Conservation (phyloP, 2,329 filamentous ascomycete species). For the Phoma sp. region DNA sequence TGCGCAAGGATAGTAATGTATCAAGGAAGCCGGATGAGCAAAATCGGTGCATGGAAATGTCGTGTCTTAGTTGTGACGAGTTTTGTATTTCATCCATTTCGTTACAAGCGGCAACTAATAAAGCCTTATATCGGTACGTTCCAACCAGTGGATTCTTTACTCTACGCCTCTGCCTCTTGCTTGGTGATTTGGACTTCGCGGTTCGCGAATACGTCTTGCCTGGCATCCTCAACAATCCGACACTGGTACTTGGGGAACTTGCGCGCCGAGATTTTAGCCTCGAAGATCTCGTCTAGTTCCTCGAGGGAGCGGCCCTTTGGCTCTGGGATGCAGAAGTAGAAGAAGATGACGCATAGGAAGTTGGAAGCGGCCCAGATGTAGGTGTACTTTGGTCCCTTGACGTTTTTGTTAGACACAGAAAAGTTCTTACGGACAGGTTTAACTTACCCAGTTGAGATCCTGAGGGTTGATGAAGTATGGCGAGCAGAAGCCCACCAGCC, state of each 20-base stretch:
- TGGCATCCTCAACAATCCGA: slow-evolving; percentile 30
- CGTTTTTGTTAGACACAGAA: neutral
- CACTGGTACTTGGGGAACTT: slow-evolving; percentile 32
- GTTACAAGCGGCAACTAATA: no score
- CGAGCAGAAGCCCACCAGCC: slow-evolving; percentile 46
- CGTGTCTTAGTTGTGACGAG: no score
- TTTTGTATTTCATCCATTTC: no score
- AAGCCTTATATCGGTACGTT: no score
- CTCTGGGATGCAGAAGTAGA: slow-evolving; percentile 66
- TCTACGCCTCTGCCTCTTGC: neutral
- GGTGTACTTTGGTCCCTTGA: slow-evolving; percentile 30
- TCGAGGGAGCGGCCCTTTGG: slow-evolving; percentile 34
- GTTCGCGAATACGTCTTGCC: slow-evolving; percentile 19
- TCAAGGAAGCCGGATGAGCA: no score
- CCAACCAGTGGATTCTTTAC: neutral
- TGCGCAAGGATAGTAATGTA: no score
- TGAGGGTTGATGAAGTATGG: slow-evolving; percentile 51
- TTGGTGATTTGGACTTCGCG: neutral
- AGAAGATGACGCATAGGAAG: slow-evolving; percentile 61
- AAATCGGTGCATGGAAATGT: no score
- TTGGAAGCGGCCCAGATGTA: slow-evolving; percentile 40
- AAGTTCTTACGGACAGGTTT: neutral
- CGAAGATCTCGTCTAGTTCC: slow-evolving; percentile 40
- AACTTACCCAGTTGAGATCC: slow-evolving; percentile 47
- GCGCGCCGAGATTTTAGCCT: slow-evolving; percentile 26